Evolutionary conservation across 75 land plant species (phyloP).

Genomic region (Sequoiadendron giganteum): DNA sequence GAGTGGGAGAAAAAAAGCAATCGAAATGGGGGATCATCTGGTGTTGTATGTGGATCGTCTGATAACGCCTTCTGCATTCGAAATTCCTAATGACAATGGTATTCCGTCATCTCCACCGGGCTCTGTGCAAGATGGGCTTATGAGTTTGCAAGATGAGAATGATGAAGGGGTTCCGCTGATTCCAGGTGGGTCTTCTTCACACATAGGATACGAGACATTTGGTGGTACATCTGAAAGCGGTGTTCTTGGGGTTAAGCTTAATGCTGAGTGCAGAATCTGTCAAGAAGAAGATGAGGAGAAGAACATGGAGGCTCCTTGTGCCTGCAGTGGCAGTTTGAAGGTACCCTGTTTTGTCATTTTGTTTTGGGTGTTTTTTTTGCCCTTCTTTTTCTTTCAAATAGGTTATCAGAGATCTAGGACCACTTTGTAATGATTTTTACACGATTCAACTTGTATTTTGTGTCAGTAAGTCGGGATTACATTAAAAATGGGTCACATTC

Average conservation of each 20-base stretch:
- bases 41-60: constrained; percentile 38
- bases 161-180: constrained; percentile 28
- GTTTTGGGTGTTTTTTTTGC: background rate
- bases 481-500: background rate
- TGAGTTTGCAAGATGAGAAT: background rate
- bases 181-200: constrained; percentile 6
- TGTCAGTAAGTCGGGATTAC: background rate
- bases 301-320: constrained; percentile 66
- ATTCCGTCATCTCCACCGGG: background rate
- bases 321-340: constrained; percentile 68
- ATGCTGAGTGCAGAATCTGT: constrained; percentile 55
- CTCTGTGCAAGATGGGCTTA: constrained; percentile 6
- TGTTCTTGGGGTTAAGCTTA: background rate
- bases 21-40: constrained; percentile 36
- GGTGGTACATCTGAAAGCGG: background rate
- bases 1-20: background rate
- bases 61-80: constrained; percentile 21
- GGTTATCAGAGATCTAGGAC: too few relatives aligned
- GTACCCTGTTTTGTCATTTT: constrained; percentile 15
- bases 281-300: constrained; percentile 56
- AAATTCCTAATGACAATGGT: constrained; percentile 1
- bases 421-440: too few relatives aligned
- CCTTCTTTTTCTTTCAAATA: background rate
- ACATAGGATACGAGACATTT: background rate
- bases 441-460: too few relatives aligned